Conservation (phyloP, 768 basidiomycete species). For the Sarcomyxa edulis region DNA sequence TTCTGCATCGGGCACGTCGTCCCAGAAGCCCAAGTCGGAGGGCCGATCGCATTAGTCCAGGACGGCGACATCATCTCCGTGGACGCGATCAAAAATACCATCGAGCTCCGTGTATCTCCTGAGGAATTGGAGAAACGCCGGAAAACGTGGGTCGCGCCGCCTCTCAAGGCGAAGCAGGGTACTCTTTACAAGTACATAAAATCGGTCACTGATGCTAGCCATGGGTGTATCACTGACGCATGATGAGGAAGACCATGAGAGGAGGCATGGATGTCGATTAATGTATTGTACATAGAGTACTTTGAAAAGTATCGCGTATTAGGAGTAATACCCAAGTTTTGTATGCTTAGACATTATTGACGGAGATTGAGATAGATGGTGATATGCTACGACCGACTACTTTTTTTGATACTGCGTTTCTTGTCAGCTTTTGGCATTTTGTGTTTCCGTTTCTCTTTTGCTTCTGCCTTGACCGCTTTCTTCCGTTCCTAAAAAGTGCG, state of each 20-base stretch:
- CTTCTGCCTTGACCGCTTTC: slow-evolving; percentile 81
- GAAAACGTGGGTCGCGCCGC: slow-evolving; percentile 75
- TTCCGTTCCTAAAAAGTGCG: slow-evolving; percentile 78
- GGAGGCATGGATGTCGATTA: background rate
- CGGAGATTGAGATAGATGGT: background rate
- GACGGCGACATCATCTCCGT: slow-evolving; percentile 88
- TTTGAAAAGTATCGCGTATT: no score
- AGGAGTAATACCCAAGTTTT: no score
- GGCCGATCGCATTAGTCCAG: slow-evolving; percentile 84
- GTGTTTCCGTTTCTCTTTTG: slow-evolving; percentile 80
- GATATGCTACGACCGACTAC: slow-evolving; percentile 13
- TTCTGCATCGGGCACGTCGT: slow-evolving; percentile 97
- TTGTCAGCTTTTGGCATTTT: slow-evolving; percentile 98
- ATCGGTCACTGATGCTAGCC: slow-evolving; percentile 84
- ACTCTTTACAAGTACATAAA: slow-evolving; percentile 89
- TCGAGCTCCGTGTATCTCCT: slow-evolving; percentile 70
- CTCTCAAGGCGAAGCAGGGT: slow-evolving; percentile 78
- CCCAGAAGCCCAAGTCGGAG: slow-evolving; percentile 92
- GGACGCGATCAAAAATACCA: slow-evolving; percentile 82
- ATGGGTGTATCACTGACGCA: slow-evolving; percentile 88
- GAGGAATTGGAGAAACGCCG: slow-evolving; percentile 76
- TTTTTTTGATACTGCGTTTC: slow-evolving; percentile 74
- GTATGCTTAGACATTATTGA: no score
- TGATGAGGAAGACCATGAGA: slow-evolving; percentile 24
- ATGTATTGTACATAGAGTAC: no score